These are phyloP conservation scores for Claviceps capensis DNA, from an alignment of 2,329 filamentous ascomycete genomes.

Conservation along the genomic window DNA sequence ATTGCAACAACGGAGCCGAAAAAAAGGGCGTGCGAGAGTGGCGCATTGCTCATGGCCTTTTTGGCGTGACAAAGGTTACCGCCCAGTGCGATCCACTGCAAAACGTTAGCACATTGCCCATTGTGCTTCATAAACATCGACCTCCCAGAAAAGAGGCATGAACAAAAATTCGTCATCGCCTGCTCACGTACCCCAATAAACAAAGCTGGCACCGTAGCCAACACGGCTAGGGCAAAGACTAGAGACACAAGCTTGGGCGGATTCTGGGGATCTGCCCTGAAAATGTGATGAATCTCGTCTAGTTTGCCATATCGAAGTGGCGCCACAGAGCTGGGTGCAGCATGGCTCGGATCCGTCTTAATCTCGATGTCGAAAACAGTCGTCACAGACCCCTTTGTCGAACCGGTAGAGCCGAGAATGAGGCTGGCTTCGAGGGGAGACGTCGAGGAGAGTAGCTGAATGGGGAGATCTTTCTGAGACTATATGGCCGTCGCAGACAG, in stretches of 20 bases:
- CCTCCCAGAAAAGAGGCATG: no score
- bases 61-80: slow-evolving; percentile 69
- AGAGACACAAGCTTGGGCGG: slow-evolving; percentile 70
- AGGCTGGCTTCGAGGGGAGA: slow-evolving; percentile 66
- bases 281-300: slow-evolving; percentile 80
- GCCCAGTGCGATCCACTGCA: slow-evolving; percentile 66
- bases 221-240: slow-evolving; percentile 59
- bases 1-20: slow-evolving; percentile 76
- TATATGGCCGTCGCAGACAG: slow-evolving; percentile 21
- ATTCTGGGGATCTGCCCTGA: slow-evolving; percentile 65
- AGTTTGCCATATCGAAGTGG: slow-evolving; percentile 74
- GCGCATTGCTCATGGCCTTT: slow-evolving; percentile 62
- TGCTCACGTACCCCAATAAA: slow-evolving; percentile 43
- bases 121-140: no score
- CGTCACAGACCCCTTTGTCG: slow-evolving; percentile 50
- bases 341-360: slow-evolving; percentile 44
- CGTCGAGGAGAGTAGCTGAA: slow-evolving; percentile 59
- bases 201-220: slow-evolving; percentile 61
- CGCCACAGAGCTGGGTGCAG: slow-evolving; percentile 46
- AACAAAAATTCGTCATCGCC: background rate
- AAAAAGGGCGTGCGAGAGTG: slow-evolving; percentile 71
- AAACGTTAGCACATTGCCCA: slow-evolving; percentile 10
- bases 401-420: slow-evolving; percentile 76
- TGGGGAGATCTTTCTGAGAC: slow-evolving; percentile 79
- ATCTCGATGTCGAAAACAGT: slow-evolving; percentile 63